phyloP scores from a whole-genome alignment of 352 stramenopile species.

The Phytophthora sojae region DNA sequence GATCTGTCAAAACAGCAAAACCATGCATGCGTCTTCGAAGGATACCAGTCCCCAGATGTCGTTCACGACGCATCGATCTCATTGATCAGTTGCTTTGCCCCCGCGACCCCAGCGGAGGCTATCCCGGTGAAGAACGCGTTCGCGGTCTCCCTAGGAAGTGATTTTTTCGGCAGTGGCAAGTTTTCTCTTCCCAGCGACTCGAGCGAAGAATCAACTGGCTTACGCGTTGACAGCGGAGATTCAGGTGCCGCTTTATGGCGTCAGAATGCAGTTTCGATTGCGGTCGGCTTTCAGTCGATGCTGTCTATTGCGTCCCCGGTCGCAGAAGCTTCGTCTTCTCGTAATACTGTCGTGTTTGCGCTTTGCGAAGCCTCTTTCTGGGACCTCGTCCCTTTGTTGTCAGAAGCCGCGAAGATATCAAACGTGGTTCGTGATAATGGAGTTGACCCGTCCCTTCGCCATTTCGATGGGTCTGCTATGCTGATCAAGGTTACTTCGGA shows the following conservation, averaged over 20 bases:
- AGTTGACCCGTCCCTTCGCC: slow-evolving; percentile 15
- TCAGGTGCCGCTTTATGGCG: slow-evolving; percentile 63
- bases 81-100: slow-evolving; percentile 39
- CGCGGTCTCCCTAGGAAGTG: slow-evolving; percentile 40
- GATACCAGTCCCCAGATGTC: slow-evolving; percentile 39
- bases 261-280: slow-evolving; percentile 46
- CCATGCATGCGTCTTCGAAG: slow-evolving; percentile 70
- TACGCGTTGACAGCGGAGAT: slow-evolving; percentile 37
- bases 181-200: slow-evolving; percentile 47
- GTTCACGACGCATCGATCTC: slow-evolving; percentile 29
- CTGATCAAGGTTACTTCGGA: slow-evolving; percentile 50
- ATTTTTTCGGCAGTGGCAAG: slow-evolving; percentile 52
- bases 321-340: slow-evolving; percentile 19
- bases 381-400: slow-evolving; percentile 63
- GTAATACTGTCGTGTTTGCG: slow-evolving; percentile 58
- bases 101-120: slow-evolving; percentile 27
- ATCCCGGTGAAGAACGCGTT: slow-evolving; percentile 58
- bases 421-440: slow-evolving; percentile 8
- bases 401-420: slow-evolving; percentile 53
- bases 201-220: slow-evolving; percentile 17
- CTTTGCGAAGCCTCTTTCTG: slow-evolving; percentile 78
- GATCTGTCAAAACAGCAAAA: slow-evolving; percentile 79
- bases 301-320: slow-evolving; percentile 42
- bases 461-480: slow-evolving; percentile 45
- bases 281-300: slow-evolving; percentile 57